These are phyloP conservation scores for Biscogniauxia mediterranea DNA, from an alignment of 2,329 filamentous ascomycete genomes.

Conservation along the genomic window DNA sequence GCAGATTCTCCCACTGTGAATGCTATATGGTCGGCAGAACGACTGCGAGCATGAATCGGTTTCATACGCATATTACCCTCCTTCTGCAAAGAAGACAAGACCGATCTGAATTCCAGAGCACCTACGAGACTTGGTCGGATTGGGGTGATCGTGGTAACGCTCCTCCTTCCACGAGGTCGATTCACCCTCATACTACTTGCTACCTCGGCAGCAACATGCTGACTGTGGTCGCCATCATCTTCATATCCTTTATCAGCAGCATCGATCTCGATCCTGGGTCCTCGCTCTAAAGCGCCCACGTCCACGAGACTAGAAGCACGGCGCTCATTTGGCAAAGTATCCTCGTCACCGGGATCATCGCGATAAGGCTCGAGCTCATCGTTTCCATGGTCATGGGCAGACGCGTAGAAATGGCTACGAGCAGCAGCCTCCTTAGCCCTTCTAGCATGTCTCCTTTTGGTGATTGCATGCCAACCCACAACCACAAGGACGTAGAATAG, in stretches of 20 bases:
- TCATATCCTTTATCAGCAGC: conserved; percentile 42
- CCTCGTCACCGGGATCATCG: conserved; percentile 58
- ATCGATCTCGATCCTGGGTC: conserved; percentile 48
- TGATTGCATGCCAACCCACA: conserved; percentile 88
- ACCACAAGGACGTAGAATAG: conserved; percentile 85
- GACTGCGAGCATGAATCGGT: conserved; percentile 66
- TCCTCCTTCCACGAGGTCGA: conserved; percentile 62
- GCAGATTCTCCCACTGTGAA: neutral
- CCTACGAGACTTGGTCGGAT: conserved; percentile 93
- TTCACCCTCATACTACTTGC: conserved; percentile 90
- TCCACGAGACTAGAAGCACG: conserved; percentile 33
- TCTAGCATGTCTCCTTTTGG: conserved; percentile 58
- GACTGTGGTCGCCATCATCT: conserved; percentile 53
- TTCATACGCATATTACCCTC: conserved; percentile 73
- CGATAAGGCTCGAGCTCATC: conserved; percentile 66
- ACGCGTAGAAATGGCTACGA: conserved; percentile 69
- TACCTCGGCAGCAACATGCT: conserved; percentile 74
- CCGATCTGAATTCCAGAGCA: conserved; percentile 88
- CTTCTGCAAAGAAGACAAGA: conserved; percentile 81
- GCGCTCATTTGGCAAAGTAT: conserved; percentile 34
- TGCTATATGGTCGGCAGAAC: conserved; percentile 58
- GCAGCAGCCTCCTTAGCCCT: conserved; percentile 68
- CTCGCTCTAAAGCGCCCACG: conserved; percentile 44
- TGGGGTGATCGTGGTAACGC: conserved; percentile 74
- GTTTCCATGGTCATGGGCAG: conserved; percentile 43